Evolutionary conservation across 495 filamentous ascomycete genomes (phyloP).

Genomic region (Xylaria sp.): DNA sequence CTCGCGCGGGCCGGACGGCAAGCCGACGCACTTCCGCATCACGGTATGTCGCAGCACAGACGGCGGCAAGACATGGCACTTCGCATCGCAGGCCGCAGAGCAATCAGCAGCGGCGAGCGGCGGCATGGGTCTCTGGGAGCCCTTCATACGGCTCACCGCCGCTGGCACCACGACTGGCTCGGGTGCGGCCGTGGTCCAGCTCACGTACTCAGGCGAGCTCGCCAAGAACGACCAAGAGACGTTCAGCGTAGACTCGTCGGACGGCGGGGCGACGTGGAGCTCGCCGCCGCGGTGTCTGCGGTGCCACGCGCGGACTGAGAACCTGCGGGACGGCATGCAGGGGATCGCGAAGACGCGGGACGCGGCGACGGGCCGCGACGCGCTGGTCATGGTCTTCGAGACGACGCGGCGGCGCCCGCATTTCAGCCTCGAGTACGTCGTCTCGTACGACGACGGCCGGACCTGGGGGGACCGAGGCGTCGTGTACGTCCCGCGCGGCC

Average conservation of each 20-base stretch:
- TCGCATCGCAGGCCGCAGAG: conserved; percentile 57
- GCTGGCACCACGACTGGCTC: conserved; percentile 34
- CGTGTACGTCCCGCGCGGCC: conserved; percentile 54
- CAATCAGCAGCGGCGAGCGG: conserved; percentile 45
- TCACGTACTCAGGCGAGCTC: conserved; percentile 60
- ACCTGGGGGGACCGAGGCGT: conserved; percentile 61
- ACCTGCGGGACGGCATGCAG: conserved; percentile 65
- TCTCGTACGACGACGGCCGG: conserved; percentile 64
- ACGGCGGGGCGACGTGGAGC: conserved; percentile 62
- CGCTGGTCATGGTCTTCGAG: conserved; percentile 66
- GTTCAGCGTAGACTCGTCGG: conserved; percentile 61
- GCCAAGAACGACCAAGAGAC: conserved; percentile 60
- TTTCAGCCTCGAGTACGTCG: conserved; percentile 62
- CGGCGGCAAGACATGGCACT: conserved; percentile 60
- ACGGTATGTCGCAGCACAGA: conserved; percentile 65
- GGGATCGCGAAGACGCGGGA: conserved; percentile 54
- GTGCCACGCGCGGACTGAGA: conserved; percentile 39
- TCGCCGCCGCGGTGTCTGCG: conserved; percentile 34
- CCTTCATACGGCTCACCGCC: conserved; percentile 60
- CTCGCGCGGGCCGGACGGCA: conserved; percentile 45
- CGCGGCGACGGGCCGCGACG: conserved; percentile 35
- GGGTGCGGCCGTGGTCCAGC: conserved; percentile 50
- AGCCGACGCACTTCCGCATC: conserved; percentile 64
- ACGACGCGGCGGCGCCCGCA: conserved; percentile 53
- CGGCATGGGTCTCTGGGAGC: conserved; percentile 66